Evolutionary conservation across 2,329 filamentous ascomycete species (phyloP), one percentile per base, ranked within the genome.

Genomic region (Myriangium duriaei): DNA sequence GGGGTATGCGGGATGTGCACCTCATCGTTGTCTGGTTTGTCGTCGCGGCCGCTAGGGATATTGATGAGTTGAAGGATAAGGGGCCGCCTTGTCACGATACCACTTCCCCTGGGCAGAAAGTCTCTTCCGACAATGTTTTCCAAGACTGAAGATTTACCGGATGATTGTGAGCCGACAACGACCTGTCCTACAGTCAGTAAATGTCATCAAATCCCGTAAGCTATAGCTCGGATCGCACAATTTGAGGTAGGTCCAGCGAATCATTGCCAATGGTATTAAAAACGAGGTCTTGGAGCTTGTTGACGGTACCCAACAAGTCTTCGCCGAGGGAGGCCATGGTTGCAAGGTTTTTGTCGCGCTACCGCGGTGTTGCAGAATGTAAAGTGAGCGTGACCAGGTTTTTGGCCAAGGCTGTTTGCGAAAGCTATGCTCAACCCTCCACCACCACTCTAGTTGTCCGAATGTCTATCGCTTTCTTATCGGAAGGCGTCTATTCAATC

Each of bases 191-290:
- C 28, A 14, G 30, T 40, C 30, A 37, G 45, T 53, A 41, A 54
- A 49, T 45, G 18, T 17, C 19, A 18, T 40, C 30, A 7, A 32
- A 18, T 11, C 11, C 10, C 19, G 9, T 7, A 12, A 30, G 36
- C 32, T 30, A 24, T 41, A 38, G 34, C 19, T 37, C 26, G 5
- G 13, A 21, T 47, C 77, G 57, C 78, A 95, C 91, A 72, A 98
- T 98, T 67, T 98, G 91, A 42, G 91, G 91, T 41, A 98, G 69
- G 64, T 98, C 91, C 44, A 98, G 74, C 37, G 88, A 96, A 63
- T 98, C 91, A 68, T 87, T 96, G 63, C 91, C 91, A 62, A 98
- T 98, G 50, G 91, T 98, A 67, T 98, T 98, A 71, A 98, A 98
- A 56, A 98, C 91, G 56, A 98, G 67, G 63, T 96, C 91, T 64